Evolutionary conservation across 176 grass and related monocot species (phyloP), one percentile per base, ranked within the genome.

Genomic region (Tuctoria greenei): DNA sequence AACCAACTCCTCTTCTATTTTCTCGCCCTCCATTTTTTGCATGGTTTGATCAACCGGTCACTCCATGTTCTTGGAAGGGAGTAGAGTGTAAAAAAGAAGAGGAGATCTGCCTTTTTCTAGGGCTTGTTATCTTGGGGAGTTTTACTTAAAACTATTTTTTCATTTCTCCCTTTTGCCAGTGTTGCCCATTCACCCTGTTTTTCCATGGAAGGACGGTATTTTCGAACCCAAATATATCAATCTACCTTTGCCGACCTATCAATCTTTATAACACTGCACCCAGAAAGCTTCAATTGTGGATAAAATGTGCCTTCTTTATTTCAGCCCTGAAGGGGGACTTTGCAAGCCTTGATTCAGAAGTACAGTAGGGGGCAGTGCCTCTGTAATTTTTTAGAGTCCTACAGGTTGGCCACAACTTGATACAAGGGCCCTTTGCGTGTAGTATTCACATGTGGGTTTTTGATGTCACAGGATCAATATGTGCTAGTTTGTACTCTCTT

Each of bases 241-340:
- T 3, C 51, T 57, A 58, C 81, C 76, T 70, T 84, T 76, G 71
- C 81, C 56, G 39, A 50, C 58, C 71, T 81, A 77, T 84, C 76
- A 81, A 60, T 51, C 49, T 66, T 64, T 34, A 71, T 56, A 76
- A 80, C 45, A 65, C 60, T 80, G 70, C 61, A 64, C 81, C 86
- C 71, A 57, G 21, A 66, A 84, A 78, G 76, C 71, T 84, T 84
- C 81, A 49, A 70, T 81, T 40, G 60, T 66, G 81, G 81, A 80
- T 56, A 88, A 88, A 88, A 88, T 88, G 76, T 56, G 40, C 50
- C 86, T 66, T 74, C 56, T 71, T 88, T 88, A 2, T 88, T 88
- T 76, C 57, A 59, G 76, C 76, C 51, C 64, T 65, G 55, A 65
- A 65, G 23, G 39, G 71, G 76, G 58, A 80, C 75, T 84, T 76